Conservation (phyloP, 148 eudicot genomes). For the Persicaria tinctoria region DNA sequence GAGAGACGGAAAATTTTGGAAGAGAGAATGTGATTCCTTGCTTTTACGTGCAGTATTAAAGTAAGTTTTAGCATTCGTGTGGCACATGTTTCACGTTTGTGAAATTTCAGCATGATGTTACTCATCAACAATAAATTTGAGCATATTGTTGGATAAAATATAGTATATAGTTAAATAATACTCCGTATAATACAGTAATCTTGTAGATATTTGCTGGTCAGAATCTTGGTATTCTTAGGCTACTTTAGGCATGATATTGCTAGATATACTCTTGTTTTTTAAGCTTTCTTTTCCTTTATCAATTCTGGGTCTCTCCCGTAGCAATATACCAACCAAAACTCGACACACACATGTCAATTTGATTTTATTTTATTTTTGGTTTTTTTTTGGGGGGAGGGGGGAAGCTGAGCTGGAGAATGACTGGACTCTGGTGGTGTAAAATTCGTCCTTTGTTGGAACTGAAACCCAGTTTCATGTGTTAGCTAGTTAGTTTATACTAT, state of each 20-base stretch:
- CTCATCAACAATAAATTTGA: background rate
- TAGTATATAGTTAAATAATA: background rate
- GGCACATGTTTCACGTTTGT: background rate
- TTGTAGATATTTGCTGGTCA: no score
- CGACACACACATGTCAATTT: background rate
- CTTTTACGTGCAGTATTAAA: conserved; percentile 76
- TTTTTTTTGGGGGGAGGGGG: no score
- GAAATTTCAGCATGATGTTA: background rate
- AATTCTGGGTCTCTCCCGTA: no score
- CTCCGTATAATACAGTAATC: background rate
- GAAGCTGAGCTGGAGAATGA: background rate
- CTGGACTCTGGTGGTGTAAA: background rate
- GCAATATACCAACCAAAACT: no score
- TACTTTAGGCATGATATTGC: no score
- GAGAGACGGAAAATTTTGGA: conserved; percentile 75
- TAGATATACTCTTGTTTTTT: no score
- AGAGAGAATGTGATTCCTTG: conserved; percentile 55
- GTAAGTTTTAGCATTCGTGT: conserved; percentile 36
- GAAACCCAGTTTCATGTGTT: background rate
- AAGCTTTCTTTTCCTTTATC: no score
- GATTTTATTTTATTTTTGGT: background rate
- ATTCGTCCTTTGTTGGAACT: background rate
- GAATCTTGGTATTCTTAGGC: no score
- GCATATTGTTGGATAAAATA: background rate
- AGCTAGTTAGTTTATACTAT: background rate